Percentiles rank a stretch among this genome's conserved stretches.
Conservation (phyloP, 768 basidiomycete genomes). For the Boletus bicolor region DNA sequence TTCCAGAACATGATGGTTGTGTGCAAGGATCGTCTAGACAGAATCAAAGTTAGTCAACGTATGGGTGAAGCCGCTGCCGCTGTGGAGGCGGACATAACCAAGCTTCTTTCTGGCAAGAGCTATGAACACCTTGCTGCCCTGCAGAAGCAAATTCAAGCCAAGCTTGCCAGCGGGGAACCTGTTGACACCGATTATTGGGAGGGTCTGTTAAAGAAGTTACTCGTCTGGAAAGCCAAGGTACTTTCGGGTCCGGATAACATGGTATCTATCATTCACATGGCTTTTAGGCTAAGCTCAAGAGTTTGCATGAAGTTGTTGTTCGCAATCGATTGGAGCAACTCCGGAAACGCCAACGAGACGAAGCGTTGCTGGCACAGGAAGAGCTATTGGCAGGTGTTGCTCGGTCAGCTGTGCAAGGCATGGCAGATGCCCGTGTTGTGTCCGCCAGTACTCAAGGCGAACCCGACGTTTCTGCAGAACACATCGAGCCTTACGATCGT, state of each 20-base stretch:
- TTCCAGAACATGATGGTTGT: slow-evolving; percentile 94
- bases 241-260: slow-evolving; percentile 1
- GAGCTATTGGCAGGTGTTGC: slow-evolving; percentile 82
- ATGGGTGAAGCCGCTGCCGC: slow-evolving; percentile 68
- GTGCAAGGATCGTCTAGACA: slow-evolving; percentile 85
- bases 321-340: slow-evolving; percentile 95
- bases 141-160: slow-evolving; percentile 83
- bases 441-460: slow-evolving; percentile 34
- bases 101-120: slow-evolving; percentile 79
- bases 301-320: slow-evolving; percentile 93
- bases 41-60: slow-evolving; percentile 58
- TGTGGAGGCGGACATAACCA: slow-evolving; percentile 82
- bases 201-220: slow-evolving; percentile 79
- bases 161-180: slow-evolving; percentile 88
- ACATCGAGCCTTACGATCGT: slow-evolving; percentile 76
- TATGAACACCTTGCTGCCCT: slow-evolving; percentile 80
- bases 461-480: slow-evolving; percentile 44
- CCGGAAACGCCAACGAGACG: slow-evolving; percentile 92
- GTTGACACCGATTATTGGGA: slow-evolving; percentile 99
- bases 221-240: slow-evolving; percentile 98
- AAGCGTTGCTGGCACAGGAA: slow-evolving; percentile 90
- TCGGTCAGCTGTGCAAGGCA: slow-evolving; percentile 50
- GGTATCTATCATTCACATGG: slow-evolving; percentile 2
- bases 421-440: slow-evolving; percentile 34
- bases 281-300: slow-evolving; percentile 80